These are phyloP conservation scores for Urtica urens DNA, from an alignment of 306 rosid genomes.

Conservation along the genomic window DNA sequence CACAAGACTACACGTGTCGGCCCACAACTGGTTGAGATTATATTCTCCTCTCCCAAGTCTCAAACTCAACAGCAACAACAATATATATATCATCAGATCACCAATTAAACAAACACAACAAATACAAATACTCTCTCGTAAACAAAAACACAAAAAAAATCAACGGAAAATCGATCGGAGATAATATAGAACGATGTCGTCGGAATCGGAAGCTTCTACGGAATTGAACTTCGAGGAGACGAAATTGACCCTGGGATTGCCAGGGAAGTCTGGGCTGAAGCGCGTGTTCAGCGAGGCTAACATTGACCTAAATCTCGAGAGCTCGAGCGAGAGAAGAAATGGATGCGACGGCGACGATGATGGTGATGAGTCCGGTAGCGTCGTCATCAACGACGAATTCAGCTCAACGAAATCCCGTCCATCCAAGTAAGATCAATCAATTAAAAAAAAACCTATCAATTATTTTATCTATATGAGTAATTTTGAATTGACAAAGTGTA, in stretches of 20 bases:
- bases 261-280: slow-evolving; percentile 37
- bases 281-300: slow-evolving; percentile 39
- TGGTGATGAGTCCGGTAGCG: too few species aligned
- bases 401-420: slow-evolving; percentile 13
- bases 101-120: too few species aligned
- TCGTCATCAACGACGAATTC: slow-evolving; percentile 2
- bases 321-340: slow-evolving; percentile 9
- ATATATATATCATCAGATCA: background rate
- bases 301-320: slow-evolving; percentile 31
- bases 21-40: background rate
- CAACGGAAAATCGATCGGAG: background rate
- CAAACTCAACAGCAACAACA: slow-evolving; percentile 9
- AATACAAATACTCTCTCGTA: background rate
- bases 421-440: slow-evolving; percentile 29
- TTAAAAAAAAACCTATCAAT: background rate
- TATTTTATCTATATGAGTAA: background rate
- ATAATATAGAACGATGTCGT: slow-evolving; percentile 11
- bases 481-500: too few species aligned
- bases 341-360: background rate
- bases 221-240: slow-evolving; percentile 37
- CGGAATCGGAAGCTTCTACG: slow-evolving; percentile 15
- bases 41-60: slow-evolving; percentile 9
- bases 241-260: slow-evolving; percentile 45
- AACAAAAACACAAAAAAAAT: background rate
- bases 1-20: slow-evolving; percentile 7